phyloP scores from a whole-genome alignment of 345 rosid species.

The Rubroshorea leprosula region DNA sequence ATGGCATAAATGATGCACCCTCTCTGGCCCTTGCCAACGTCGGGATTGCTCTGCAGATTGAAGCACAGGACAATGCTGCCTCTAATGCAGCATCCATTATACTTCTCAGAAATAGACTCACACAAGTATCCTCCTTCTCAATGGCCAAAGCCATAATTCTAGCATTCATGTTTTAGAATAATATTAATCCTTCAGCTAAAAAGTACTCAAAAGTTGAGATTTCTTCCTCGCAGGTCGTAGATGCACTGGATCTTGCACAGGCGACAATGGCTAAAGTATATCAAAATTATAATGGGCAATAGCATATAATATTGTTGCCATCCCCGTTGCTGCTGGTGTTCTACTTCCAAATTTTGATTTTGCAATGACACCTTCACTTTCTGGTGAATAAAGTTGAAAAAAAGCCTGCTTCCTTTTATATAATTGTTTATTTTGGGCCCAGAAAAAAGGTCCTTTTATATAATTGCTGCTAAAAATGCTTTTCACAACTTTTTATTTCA shows the following conservation, averaged over 20 bases:
- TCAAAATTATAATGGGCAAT: slow-evolving; percentile 92
- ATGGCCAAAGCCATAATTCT: neutral
- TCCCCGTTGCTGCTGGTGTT: slow-evolving; percentile 87
- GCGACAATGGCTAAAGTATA: slow-evolving; percentile 89
- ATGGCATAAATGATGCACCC: slow-evolving; percentile 97
- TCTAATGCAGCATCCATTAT: slow-evolving; percentile 84
- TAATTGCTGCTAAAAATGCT: too few relatives aligned
- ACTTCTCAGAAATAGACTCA: slow-evolving; percentile 79
- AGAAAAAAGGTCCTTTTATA: neutral
- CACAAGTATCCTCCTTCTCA: slow-evolving; percentile 48
- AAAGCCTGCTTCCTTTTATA: too few relatives aligned
- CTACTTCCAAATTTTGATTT: slow-evolving; percentile 79
- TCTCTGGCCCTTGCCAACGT: slow-evolving; percentile 90
- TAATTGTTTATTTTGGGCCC: neutral
- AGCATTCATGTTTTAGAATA: neutral
- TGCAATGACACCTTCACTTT: slow-evolving; percentile 89
- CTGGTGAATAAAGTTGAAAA: slow-evolving; percentile 38
- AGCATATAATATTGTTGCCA: slow-evolving; percentile 67
- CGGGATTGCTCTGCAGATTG: slow-evolving; percentile 81
- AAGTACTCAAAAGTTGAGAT: too few relatives aligned
- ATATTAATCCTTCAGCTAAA: too few relatives aligned
- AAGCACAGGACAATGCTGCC: slow-evolving; percentile 92
- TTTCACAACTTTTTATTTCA: neutral
- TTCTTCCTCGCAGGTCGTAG: slow-evolving; percentile 50
- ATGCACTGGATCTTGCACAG: slow-evolving; percentile 75